phyloP scores from a whole-genome alignment of 2,329 filamentous ascomycete species.

The Botrytis deweyae region DNA sequence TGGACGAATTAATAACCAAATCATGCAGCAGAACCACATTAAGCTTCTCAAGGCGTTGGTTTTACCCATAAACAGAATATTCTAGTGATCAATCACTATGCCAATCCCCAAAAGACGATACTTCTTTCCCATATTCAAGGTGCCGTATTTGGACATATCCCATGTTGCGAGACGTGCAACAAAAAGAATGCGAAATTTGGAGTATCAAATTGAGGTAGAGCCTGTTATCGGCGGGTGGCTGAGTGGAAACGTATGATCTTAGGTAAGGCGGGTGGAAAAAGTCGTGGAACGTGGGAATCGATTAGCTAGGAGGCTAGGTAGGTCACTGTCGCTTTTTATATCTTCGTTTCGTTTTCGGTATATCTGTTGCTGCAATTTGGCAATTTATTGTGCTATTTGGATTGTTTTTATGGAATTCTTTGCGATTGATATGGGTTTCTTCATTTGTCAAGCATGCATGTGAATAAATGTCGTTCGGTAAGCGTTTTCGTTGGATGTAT shows the following conservation, averaged over 20 bases:
- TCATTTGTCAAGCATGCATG: neutral
- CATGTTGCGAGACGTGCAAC: conserved; percentile 22
- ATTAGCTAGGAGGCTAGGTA: neutral
- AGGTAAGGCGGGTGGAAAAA: neutral
- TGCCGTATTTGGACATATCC: conserved; percentile 14
- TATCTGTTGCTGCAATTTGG: neutral
- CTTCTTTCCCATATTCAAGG: neutral
- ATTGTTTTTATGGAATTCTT: neutral
- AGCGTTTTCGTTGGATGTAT: neutral
- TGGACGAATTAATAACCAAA: neutral
- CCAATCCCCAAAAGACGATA: conserved; percentile 1
- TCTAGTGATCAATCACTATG: neutral
- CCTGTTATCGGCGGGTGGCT: conserved; percentile 12
- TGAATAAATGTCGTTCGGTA: neutral
- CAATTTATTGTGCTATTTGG: neutral
- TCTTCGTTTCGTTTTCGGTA: neutral
- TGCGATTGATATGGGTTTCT: neutral
- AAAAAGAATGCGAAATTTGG: neutral
- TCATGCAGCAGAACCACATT: conserved; percentile 3
- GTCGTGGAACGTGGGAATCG: conserved; percentile 13
- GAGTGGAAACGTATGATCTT: conserved; percentile 4
- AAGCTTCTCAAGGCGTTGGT: neutral
- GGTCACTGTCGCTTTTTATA: neutral
- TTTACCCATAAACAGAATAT: neutral
- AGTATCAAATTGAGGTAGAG: neutral